These are phyloP conservation scores for Torulaspora indica DNA, from an alignment of 805 yeast genomes.

Conservation along the genomic window DNA sequence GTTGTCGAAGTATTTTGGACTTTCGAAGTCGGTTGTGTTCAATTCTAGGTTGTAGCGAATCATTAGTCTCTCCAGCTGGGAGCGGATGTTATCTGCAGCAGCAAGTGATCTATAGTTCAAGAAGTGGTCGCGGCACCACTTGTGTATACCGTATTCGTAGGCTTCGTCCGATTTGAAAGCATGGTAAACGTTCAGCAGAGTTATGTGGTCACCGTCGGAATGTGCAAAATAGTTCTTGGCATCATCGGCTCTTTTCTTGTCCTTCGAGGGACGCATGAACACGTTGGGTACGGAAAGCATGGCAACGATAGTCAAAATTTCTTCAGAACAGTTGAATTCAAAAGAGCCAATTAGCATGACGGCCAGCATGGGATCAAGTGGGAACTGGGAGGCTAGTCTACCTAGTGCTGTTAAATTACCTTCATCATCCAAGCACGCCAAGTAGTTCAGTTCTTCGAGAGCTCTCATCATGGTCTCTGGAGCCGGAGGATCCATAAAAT, in stretches of 20 bases:
- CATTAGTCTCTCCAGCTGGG: constrained; percentile 81
- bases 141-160: constrained; percentile 53
- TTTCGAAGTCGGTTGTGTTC: constrained; percentile 61
- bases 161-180: constrained; percentile 78
- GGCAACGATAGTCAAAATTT: constrained; percentile 82
- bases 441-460: constrained; percentile 85
- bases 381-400: constrained; percentile 85
- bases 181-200: constrained; percentile 81
- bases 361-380: constrained; percentile 92
- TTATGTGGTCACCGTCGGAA: constrained; percentile 91
- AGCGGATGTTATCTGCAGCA: constrained; percentile 81
- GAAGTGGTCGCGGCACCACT: constrained; percentile 91
- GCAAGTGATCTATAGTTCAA: constrained; percentile 76
- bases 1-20: constrained; percentile 65
- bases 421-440: constrained; percentile 85
- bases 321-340: constrained; percentile 81
- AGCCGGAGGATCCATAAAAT: constrained; percentile 99
- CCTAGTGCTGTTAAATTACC: constrained; percentile 90
- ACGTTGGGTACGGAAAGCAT: constrained; percentile 88
- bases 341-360: constrained; percentile 88
- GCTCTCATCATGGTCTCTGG: constrained; percentile 99
- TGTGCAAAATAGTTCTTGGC: constrained; percentile 84
- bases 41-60: constrained; percentile 70
- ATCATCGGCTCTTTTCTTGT: constrained; percentile 86
- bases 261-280: constrained; percentile 88